Evolutionary conservation across 352 stramenopile species (phyloP).

Genomic region (Peronosclerospora sorghi): DNA sequence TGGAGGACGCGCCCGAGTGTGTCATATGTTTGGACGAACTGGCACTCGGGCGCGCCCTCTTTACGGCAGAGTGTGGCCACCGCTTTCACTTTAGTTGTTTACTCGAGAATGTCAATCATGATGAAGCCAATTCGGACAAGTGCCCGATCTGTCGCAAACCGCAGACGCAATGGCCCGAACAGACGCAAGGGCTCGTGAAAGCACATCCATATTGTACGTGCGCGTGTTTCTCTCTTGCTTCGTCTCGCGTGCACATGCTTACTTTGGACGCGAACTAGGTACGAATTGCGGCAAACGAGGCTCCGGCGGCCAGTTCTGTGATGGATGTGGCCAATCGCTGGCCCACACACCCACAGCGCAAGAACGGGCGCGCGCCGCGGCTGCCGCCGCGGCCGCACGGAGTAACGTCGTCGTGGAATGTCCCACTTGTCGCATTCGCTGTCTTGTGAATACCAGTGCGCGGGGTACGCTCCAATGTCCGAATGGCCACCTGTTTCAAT

Average conservation of each 20-base stretch:
- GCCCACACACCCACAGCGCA: conserved; percentile 64
- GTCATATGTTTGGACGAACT: conserved; percentile 82
- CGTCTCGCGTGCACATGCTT: too few species aligned
- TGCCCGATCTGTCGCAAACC: conserved; percentile 81
- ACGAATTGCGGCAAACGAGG: conserved; percentile 70
- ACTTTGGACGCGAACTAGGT: conserved; percentile 10
- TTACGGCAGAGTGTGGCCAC: conserved; percentile 79
- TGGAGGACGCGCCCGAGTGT: conserved; percentile 55
- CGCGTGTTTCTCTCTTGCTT: background rate
- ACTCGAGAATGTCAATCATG: conserved; percentile 84
- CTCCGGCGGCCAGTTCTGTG: conserved; percentile 58
- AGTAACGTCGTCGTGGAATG: conserved; percentile 73
- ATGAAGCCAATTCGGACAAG: conserved; percentile 83
- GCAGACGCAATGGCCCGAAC: conserved; percentile 77
- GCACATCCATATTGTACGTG: conserved; percentile 68
- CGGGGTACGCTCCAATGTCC: conserved; percentile 63
- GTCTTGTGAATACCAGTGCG: conserved; percentile 58
- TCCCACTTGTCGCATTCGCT: conserved; percentile 63
- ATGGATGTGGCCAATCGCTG: conserved; percentile 61
- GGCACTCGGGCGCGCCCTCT: conserved; percentile 47
- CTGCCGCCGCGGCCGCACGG: conserved; percentile 33
- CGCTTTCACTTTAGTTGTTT: conserved; percentile 81
- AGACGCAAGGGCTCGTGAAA: conserved; percentile 77
- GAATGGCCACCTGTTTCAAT: conserved; percentile 65
- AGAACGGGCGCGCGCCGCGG: conserved; percentile 45